phyloP scores from a whole-genome alignment of 2,329 filamentous ascomycete genomes.

The Fusarium scirpi region DNA sequence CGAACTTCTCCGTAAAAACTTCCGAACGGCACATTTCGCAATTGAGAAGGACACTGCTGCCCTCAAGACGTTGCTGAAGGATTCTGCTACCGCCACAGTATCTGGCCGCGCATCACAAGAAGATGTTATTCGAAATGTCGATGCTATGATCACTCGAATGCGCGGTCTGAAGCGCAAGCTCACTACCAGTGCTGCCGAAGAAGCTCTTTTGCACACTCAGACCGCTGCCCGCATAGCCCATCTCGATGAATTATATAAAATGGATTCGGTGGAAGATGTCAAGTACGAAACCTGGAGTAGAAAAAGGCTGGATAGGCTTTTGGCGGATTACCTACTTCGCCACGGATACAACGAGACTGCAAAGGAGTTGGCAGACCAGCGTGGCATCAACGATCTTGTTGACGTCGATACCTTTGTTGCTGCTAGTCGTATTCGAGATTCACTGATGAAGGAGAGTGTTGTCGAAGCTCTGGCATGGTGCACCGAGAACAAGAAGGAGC shows the following conservation, averaged over 20 bases:
- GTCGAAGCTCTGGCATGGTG: conserved; percentile 90
- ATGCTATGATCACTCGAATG: conserved; percentile 87
- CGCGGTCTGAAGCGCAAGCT: conserved; percentile 91
- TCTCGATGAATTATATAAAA: conserved; percentile 81
- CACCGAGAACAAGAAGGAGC: conserved; percentile 88
- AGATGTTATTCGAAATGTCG: conserved; percentile 82
- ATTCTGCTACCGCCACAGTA: conserved; percentile 75
- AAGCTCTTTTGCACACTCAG: conserved; percentile 79
- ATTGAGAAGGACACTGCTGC: conserved; percentile 78
- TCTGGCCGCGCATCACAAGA: conserved; percentile 71
- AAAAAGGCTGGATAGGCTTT: conserved; percentile 80
- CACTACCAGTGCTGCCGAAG: conserved; percentile 79
- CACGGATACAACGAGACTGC: conserved; percentile 86
- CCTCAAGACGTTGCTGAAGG: conserved; percentile 71
- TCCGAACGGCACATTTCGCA: conserved; percentile 83
- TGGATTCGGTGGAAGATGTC: conserved; percentile 87
- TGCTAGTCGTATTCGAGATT: conserved; percentile 82
- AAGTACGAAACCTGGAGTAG: conserved; percentile 94
- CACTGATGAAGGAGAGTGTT: conserved; percentile 76
- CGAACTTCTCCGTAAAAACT: conserved; percentile 93
- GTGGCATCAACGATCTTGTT: conserved; percentile 82
- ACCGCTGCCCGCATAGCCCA: conserved; percentile 82
- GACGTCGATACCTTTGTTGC: conserved; percentile 89
- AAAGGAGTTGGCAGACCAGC: conserved; percentile 77
- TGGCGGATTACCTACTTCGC: conserved; percentile 93